These are phyloP conservation scores for Lachnellula occidentalis DNA, from an alignment of 2,329 filamentous ascomycete species.

Conservation along the genomic window DNA sequence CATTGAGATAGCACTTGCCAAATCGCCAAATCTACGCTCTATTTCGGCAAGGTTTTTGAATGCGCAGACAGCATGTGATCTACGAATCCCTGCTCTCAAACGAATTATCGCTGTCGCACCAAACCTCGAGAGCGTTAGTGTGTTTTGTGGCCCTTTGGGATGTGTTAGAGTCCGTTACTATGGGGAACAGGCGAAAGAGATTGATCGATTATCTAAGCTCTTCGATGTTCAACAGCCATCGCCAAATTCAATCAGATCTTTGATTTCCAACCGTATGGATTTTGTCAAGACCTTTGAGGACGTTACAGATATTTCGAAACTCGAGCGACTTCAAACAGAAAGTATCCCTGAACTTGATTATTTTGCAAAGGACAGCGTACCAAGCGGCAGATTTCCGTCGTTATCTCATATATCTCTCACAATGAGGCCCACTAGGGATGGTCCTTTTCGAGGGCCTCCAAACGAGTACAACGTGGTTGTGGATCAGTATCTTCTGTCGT, in stretches of 20 bases:
- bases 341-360: neutral
- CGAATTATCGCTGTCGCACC: slow-evolving; percentile 1
- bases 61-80: neutral
- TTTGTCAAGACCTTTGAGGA: neutral
- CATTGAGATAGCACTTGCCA: slow-evolving; percentile 1
- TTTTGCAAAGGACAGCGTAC: neutral
- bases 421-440: too few species aligned
- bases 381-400: too few species aligned
- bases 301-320: slow-evolving; percentile 1
- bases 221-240: neutral
- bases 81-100: neutral
- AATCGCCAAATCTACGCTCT: slow-evolving; percentile 1
- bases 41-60: neutral
- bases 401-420: too few species aligned
- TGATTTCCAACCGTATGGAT: neutral
- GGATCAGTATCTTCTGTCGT: neutral
- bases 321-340: neutral
- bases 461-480: neutral
- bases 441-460: neutral
- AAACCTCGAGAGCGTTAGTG: neutral
- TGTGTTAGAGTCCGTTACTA: neutral
- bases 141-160: neutral
- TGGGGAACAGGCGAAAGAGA: neutral
- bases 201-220: neutral
- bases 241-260: neutral